These are phyloP conservation scores for Xylaria sp. DNA, from an alignment of 2,329 filamentous ascomycete species.

Conservation along the genomic window DNA sequence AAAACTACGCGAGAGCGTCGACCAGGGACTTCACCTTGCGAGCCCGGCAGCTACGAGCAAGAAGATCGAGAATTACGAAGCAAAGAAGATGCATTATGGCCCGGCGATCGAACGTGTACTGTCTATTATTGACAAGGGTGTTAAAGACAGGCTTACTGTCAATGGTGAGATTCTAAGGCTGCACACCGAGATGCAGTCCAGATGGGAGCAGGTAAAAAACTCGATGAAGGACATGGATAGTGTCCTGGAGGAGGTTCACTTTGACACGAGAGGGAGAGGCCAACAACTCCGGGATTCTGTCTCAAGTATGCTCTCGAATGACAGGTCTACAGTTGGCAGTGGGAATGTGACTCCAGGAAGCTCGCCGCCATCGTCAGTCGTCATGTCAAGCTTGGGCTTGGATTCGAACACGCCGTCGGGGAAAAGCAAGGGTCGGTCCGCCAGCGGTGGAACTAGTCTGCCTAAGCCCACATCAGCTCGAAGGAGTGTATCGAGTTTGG, in stretches of 20 bases:
- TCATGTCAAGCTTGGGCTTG: conserved; percentile 59
- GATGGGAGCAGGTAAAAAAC: conserved; percentile 75
- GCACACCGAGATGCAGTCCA: conserved; percentile 81
- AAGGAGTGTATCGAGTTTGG: conserved; percentile 52
- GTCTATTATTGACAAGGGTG: conserved; percentile 92
- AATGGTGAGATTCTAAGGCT: conserved; percentile 93
- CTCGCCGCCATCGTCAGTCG: conserved; percentile 63
- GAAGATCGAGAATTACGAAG: conserved; percentile 90
- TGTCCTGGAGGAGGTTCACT: conserved; percentile 72
- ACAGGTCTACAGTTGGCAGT: conserved; percentile 72
- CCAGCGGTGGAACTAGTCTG: conserved; percentile 50
- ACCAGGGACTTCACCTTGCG: conserved; percentile 72
- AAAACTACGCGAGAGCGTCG: conserved; percentile 80
- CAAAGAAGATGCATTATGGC: conserved; percentile 91
- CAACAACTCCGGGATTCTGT: conserved; percentile 89
- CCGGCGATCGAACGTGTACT: conserved; percentile 90
- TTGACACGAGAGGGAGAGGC: conserved; percentile 61
- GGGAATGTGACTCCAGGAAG: conserved; percentile 71
- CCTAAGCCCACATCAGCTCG: conserved; percentile 45
- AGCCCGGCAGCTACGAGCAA: conserved; percentile 72
- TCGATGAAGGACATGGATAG: conserved; percentile 78
- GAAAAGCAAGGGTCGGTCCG: conserved; percentile 50
- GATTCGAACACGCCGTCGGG: conserved; percentile 50
- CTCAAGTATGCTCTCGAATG: conserved; percentile 86
- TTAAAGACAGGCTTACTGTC: conserved; percentile 91